These are phyloP conservation scores for Trichoderma semiorbis DNA, from an alignment of 2,329 filamentous ascomycete genomes.

Conservation along the genomic window DNA sequence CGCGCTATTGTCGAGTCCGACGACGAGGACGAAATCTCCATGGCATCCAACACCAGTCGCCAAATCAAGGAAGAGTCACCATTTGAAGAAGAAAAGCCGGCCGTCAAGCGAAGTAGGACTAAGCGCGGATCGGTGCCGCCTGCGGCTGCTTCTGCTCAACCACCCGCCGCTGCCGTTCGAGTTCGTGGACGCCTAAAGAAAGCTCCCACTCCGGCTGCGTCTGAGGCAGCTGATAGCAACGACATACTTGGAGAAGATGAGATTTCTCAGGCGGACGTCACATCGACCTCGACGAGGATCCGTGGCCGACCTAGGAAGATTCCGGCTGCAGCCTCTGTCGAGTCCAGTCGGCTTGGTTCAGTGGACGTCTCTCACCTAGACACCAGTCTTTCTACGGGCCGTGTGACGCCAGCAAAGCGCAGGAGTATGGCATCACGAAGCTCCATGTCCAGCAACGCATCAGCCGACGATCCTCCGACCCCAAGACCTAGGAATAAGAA, in stretches of 20 bases:
- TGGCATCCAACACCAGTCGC: conserved; percentile 51
- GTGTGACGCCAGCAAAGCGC: conserved; percentile 59
- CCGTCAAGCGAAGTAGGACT: conserved; percentile 48
- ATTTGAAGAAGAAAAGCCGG: conserved; percentile 61
- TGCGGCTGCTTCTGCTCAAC: conserved; percentile 26
- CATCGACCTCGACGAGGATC: background rate
- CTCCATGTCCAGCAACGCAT: conserved; percentile 31
- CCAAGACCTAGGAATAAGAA: background rate
- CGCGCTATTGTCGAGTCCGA: conserved; percentile 75
- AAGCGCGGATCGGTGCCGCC: conserved; percentile 35
- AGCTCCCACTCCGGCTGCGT: conserved; percentile 34
- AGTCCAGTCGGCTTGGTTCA: conserved; percentile 37
- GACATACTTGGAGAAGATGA: conserved; percentile 19
- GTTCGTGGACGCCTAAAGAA: conserved; percentile 42
- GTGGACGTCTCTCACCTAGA: conserved; percentile 33
- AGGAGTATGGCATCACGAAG: conserved; percentile 53
- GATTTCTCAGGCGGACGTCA: conserved; percentile 16
- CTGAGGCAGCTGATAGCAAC: conserved; percentile 18
- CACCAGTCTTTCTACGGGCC: conserved; percentile 34
- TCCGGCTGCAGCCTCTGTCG: conserved; percentile 13
- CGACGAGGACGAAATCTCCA: conserved; percentile 64
- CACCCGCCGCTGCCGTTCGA: conserved; percentile 44
- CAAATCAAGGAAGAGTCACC: conserved; percentile 75
- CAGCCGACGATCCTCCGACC: background rate
- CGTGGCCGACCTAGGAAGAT: conserved; percentile 9